A percentile compares a stretch with the other conserved stretches of the same genome.
Evolutionary conservation across 1,284 basidiomycete species (phyloP).

Genomic region (Exobasidium cylindrosporum): DNA sequence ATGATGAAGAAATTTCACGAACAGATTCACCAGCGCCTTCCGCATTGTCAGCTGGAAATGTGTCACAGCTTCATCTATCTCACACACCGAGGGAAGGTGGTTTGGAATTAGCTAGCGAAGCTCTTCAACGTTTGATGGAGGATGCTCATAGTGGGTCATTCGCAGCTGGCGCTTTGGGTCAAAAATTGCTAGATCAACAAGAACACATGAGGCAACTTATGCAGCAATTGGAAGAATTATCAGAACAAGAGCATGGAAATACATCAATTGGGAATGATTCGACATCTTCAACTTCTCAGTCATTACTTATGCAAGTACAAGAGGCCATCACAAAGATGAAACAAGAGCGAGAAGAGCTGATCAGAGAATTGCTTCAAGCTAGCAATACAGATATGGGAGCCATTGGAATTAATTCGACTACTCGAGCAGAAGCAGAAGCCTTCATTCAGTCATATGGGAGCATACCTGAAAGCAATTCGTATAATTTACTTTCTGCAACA

Average conservation of each 20-base stretch:
- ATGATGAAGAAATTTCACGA: background rate
- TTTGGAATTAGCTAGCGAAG: background rate
- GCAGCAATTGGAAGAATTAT: background rate
- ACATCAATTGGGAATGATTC: background rate
- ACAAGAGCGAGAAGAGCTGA: background rate
- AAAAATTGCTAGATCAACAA: constrained; percentile 8
- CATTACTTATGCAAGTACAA: background rate
- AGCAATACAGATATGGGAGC: constrained; percentile 3
- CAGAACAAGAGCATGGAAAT: background rate
- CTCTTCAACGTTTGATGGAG: constrained; percentile 1
- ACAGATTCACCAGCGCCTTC: background rate
- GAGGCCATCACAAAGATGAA: constrained; percentile 4
- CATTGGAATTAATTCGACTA: background rate
- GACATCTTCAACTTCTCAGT: background rate
- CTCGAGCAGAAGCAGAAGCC: background rate
- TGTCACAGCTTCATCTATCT: background rate
- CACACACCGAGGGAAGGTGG: background rate
- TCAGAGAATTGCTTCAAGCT: background rate
- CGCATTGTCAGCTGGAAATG: background rate
- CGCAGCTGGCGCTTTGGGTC: constrained; percentile 1
- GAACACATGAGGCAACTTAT: background rate
- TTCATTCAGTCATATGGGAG: background rate
- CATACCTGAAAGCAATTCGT: background rate
- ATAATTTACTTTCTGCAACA: background rate
- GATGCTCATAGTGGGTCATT: background rate